These are phyloP conservation scores for Nymphaea thermarum DNA, from an alignment of 164 flowering plant genomes.

Conservation along the genomic window DNA sequence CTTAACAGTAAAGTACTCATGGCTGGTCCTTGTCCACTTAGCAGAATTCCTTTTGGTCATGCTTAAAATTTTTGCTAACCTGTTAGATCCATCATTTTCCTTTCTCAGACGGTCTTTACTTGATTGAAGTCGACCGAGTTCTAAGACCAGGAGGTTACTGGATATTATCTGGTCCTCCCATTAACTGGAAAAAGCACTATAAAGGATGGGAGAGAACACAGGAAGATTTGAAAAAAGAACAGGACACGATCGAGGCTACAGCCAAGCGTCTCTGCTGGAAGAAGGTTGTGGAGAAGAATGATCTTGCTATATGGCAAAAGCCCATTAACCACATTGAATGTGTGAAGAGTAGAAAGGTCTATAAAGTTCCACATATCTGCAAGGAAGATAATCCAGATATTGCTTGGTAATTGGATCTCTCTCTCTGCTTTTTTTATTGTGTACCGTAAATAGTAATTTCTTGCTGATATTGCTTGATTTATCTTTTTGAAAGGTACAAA, in stretches of 20 bases:
- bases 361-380: slow-evolving; percentile 67
- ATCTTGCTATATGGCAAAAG: slow-evolving; percentile 82
- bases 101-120: slow-evolving; percentile 63
- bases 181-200: slow-evolving; percentile 82
- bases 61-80: background rate
- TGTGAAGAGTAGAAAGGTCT: slow-evolving; percentile 24
- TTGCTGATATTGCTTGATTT: background rate
- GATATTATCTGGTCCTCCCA: slow-evolving; percentile 97
- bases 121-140: slow-evolving; percentile 87
- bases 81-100: background rate
- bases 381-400: slow-evolving; percentile 62
- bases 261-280: slow-evolving; percentile 83
- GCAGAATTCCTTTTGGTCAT: no score
- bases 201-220: slow-evolving; percentile 94
- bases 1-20: no score
- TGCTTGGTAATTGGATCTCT: slow-evolving; percentile 34
- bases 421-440: background rate
- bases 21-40: no score
- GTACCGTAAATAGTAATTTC: background rate
- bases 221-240: slow-evolving; percentile 86
- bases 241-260: slow-evolving; percentile 69
- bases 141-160: slow-evolving; percentile 97
- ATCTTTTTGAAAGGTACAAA: slow-evolving; percentile 42
- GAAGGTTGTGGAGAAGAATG: slow-evolving; percentile 69
- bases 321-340: slow-evolving; percentile 85